phyloP scores from a whole-genome alignment of 2,329 filamentous ascomycete genomes.

The Boeremia exigua region DNA sequence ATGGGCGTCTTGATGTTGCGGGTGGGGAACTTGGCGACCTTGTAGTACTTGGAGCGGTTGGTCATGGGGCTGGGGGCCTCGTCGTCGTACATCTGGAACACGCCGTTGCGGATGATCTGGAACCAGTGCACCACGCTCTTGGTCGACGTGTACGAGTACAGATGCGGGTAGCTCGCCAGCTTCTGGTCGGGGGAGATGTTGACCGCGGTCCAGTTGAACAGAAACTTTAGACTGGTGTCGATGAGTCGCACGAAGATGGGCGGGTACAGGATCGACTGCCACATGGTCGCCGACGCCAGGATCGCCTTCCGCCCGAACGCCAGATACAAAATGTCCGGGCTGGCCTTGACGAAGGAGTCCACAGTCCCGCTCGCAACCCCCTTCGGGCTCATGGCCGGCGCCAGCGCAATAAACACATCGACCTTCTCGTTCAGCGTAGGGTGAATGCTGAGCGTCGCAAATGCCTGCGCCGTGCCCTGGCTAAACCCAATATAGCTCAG shows the following conservation, averaged over 20 bases:
- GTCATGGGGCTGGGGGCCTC: constrained; percentile 81
- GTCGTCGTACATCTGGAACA: constrained; percentile 98
- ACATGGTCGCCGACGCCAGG: constrained; percentile 91
- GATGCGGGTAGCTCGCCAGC: constrained; percentile 90
- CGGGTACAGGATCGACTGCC: constrained; percentile 94
- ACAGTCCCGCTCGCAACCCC: constrained; percentile 90
- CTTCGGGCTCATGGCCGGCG: constrained; percentile 94
- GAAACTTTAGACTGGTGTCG: constrained; percentile 77
- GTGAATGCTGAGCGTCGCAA: constrained; percentile 90
- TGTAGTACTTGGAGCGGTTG: constrained; percentile 83
- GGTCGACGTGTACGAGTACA: constrained; percentile 96
- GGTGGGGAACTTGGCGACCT: constrained; percentile 94
- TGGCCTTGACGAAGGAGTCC: constrained; percentile 90
- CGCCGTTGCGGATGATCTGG: constrained; percentile 95
- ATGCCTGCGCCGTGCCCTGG: constrained; percentile 95
- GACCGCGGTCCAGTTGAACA: constrained; percentile 86
- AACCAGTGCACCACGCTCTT: constrained; percentile 99
- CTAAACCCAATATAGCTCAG: constrained; percentile 97
- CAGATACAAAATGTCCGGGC: constrained; percentile 88
- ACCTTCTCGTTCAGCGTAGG: constrained; percentile 90
- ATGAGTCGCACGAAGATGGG: constrained; percentile 90
- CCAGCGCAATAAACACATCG: constrained; percentile 94
- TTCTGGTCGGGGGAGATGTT: constrained; percentile 91
- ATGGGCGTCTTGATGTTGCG: constrained; percentile 97
- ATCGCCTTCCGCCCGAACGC: constrained; percentile 92